These are phyloP conservation scores for Pleurotus eryngii DNA, from an alignment of 768 basidiomycete genomes.

Conservation along the genomic window DNA sequence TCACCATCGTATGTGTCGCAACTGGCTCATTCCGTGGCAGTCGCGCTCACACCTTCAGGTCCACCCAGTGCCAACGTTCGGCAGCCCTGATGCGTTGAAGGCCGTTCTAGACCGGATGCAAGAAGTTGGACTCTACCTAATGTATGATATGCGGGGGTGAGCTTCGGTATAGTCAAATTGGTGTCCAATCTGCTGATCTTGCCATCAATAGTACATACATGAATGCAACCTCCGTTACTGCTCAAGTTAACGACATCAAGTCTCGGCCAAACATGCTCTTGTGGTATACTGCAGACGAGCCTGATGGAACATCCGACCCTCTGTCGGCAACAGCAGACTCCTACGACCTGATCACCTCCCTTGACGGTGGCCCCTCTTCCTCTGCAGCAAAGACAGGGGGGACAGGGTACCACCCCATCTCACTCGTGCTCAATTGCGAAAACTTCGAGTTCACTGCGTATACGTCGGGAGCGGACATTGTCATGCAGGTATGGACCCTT, in stretches of 20 bases:
- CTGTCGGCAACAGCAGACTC: conserved; percentile 53
- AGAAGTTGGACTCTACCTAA: conserved; percentile 63
- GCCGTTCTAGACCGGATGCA: conserved; percentile 69
- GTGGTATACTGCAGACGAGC: conserved; percentile 77
- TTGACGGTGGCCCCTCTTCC: conserved; percentile 42
- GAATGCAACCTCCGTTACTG: conserved; percentile 57
- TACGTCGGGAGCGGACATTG: conserved; percentile 61
- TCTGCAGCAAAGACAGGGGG: conserved; percentile 31
- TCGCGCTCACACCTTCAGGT: conserved; percentile 41
- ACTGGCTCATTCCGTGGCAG: conserved; percentile 10
- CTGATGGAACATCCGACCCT: conserved; percentile 68
- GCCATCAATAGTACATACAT: conserved; percentile 50
- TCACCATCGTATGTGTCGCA: conserved; percentile 35
- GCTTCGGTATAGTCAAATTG: conserved; percentile 11
- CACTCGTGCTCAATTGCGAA: conserved; percentile 62
- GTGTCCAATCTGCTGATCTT: background rate
- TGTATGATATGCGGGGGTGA: conserved; percentile 78
- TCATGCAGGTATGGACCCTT: conserved; percentile 33
- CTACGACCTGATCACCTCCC: conserved; percentile 52
- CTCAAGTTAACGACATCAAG: conserved; percentile 69
- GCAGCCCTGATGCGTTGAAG: conserved; percentile 54
- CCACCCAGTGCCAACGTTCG: conserved; percentile 68
- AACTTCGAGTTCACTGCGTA: conserved; percentile 63
- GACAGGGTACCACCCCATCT: conserved; percentile 62
- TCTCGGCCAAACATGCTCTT: conserved; percentile 63